Conservation (phyloP, 345 rosid species). For the Moricandia moricandioides region DNA sequence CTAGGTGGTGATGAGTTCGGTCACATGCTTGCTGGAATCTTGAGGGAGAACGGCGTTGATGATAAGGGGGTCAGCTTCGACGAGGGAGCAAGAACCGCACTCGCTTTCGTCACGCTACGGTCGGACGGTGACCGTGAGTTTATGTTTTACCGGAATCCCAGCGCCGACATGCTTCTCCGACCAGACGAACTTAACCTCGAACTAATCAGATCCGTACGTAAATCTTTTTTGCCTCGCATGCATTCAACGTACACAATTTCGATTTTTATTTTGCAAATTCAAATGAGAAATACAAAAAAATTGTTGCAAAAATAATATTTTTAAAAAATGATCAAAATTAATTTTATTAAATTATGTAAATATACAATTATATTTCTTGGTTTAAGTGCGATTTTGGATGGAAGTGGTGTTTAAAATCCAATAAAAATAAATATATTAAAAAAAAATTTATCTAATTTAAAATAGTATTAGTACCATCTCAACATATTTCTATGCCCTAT, state of each 20-base stretch:
- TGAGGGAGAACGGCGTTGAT: constrained; percentile 52
- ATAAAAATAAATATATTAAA: too few species aligned
- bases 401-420: too few species aligned
- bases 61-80: constrained; percentile 54
- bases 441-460: too few species aligned
- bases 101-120: constrained; percentile 58
- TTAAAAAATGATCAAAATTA: too few species aligned
- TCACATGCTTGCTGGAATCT: constrained; percentile 54
- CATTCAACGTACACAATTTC: not conserved
- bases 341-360: too few species aligned
- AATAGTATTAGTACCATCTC: not conserved
- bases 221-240: not conserved
- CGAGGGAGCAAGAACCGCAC: constrained; percentile 59
- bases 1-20: constrained; percentile 72
- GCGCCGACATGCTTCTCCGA: constrained; percentile 69
- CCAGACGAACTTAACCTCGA: constrained; percentile 53
- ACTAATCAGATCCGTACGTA: constrained; percentile 41
- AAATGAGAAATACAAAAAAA: too few species aligned
- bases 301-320: too few species aligned
- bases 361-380: too few species aligned
- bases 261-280: not conserved
- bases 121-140: constrained; percentile 63
- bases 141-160: constrained; percentile 64
- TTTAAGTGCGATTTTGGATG: too few species aligned
- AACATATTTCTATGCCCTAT: not conserved